Evolutionary conservation across 2,329 filamentous ascomycete genomes (phyloP).

Genomic region (Botryotinia convoluta): DNA sequence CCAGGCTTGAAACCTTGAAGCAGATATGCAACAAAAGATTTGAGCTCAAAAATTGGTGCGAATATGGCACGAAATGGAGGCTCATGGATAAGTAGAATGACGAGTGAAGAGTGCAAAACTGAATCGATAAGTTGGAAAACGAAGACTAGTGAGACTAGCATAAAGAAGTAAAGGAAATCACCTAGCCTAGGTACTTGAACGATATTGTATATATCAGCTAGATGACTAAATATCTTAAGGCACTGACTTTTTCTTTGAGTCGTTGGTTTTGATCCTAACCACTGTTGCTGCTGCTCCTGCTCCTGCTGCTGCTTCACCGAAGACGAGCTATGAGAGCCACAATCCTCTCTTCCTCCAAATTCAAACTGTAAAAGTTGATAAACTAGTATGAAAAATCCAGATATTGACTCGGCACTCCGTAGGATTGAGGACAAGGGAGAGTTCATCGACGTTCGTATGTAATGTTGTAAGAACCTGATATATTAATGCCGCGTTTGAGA

Average conservation of each 20-base stretch:
- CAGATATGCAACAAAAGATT: neutral
- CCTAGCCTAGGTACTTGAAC: neutral
- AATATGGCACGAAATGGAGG: neutral
- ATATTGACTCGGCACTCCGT: neutral
- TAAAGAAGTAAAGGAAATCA: neutral
- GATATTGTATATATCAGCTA: neutral
- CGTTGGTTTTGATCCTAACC: neutral
- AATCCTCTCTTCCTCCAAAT: neutral
- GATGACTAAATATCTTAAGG: neutral
- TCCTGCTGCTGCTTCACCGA: neutral
- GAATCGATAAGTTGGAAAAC: neutral
- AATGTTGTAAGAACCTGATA: neutral
- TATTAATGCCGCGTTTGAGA: neutral
- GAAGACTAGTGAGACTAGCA: neutral
- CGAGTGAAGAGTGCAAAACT: neutral
- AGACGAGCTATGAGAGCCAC: neutral
- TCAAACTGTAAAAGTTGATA: neutral
- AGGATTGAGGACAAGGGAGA: neutral
- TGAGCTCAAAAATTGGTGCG: neutral
- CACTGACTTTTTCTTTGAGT: neutral
- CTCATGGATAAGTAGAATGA: neutral
- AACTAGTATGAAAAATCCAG: neutral
- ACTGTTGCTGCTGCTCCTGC: neutral
- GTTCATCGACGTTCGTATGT: neutral
- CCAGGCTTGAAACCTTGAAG: neutral